These are phyloP conservation scores for Coriolopsis trogii DNA, from an alignment of 1,284 basidiomycete species.

Conservation along the genomic window DNA sequence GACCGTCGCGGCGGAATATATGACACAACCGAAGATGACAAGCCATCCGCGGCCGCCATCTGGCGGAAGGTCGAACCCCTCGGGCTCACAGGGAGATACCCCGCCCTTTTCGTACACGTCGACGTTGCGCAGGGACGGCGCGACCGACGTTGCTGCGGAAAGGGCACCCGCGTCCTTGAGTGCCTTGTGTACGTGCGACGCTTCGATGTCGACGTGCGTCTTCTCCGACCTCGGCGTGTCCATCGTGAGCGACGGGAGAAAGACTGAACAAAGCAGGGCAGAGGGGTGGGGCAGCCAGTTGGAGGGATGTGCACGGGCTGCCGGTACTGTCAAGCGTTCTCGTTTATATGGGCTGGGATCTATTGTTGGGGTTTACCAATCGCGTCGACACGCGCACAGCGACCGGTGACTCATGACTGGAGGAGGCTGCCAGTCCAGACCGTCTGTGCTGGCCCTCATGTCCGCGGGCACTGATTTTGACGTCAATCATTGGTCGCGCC, in stretches of 20 bases:
- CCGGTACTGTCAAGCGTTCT: background rate
- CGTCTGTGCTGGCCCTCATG: constrained; percentile 4
- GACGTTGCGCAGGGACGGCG: constrained; percentile 3
- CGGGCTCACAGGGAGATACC: constrained; percentile 5
- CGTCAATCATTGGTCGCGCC: constrained; percentile 23
- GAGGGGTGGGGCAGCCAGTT: background rate
- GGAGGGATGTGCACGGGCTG: background rate
- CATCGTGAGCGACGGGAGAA: constrained; percentile 15
- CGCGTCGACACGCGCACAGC: constrained; percentile 5
- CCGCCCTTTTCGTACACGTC: constrained; percentile 17
- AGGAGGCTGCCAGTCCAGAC: background rate
- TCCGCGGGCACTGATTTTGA: constrained; percentile 20
- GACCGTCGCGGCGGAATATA: constrained; percentile 24
- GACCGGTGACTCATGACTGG: constrained; percentile 15
- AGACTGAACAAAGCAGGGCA: constrained; percentile 3
- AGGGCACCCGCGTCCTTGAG: constrained; percentile 17
- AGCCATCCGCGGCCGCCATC: constrained; percentile 29
- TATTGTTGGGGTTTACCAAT: constrained; percentile 11
- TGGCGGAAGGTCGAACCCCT: constrained; percentile 23
- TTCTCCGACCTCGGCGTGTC: constrained; percentile 28
- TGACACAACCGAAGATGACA: constrained; percentile 27
- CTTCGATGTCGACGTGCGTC: constrained; percentile 21
- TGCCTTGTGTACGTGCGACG: constrained; percentile 19
- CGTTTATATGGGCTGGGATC: constrained; percentile 9
- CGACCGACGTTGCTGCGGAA: constrained; percentile 20